Evolutionary conservation across 108 stramenopile genomes (phyloP), one percentile per base, ranked within the genome.

Genomic region (Skeletonema grethae): DNA sequence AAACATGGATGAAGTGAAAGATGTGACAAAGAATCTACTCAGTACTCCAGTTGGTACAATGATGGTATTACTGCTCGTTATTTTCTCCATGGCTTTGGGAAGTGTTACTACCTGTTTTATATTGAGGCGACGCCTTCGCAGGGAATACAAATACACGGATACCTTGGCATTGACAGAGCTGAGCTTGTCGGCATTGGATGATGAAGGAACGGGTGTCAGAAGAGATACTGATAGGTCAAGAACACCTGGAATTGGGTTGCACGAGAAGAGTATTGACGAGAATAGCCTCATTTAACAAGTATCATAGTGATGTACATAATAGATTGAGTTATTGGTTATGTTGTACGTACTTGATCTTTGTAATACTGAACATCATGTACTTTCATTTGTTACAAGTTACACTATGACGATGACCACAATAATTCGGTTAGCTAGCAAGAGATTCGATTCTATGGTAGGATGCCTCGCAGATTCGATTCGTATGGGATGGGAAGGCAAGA

Each of bases 171-270:
- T 70, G 66, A 30, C 50, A 13, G 77, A 72, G 53, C 55, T 79
- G 61, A 72, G 66, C 55, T 68, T 79, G 77, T 55, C 61, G 29
- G 62, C 13, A 8, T 45, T 72, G 29, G 77, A 68, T 12, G 38
- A 63, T 11, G 45, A 57, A 3, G 48, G 63, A 6, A 59, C 63
- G 30, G 39, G 5, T n/a, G 7, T 58, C 28, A 24, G 59, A 4
- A 34, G 30, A 55, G 34, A 31, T 43, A 32, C 43, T 25, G n/a
- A 41, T 18, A 63, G 34, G 13, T 30, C 48, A 45, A 56, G 66
- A 22, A 56, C 67, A 31, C n/a, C 46, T 48, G 46, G 46, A 48
- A 6, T 18, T 18, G 16, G 18, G 18, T 2, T 53, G 34, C 7
- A 20, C n/a, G 55, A 22, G 18, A 57, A 57, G 39, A 34, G 45